Conservation (phyloP, 2,329 filamentous ascomycete genomes). For the Pseudogymnoascus sp. region DNA sequence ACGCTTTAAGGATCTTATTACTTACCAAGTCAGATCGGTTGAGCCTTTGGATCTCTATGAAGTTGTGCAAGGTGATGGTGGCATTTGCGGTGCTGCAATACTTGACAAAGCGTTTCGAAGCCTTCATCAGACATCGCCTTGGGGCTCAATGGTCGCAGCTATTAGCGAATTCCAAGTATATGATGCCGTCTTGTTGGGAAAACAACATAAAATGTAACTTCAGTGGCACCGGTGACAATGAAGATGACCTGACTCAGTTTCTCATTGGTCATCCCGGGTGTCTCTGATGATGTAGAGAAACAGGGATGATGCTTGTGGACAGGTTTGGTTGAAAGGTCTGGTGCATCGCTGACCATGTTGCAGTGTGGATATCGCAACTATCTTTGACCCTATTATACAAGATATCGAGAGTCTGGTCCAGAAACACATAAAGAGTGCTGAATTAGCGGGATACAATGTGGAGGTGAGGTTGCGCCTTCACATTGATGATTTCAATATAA, state of each 20-base stretch:
- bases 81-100: constrained; percentile 22
- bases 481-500: background rate
- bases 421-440: constrained; percentile 35
- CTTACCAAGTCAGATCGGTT: constrained; percentile 20
- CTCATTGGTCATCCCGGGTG: background rate
- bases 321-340: background rate
- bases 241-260: background rate
- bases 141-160: background rate
- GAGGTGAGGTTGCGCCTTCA: background rate
- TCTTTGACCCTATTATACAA: constrained; percentile 37
- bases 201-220: background rate
- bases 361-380: constrained; percentile 31
- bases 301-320: background rate
- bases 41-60: constrained; percentile 22
- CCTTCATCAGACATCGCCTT: constrained; percentile 13
- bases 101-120: constrained; percentile 23
- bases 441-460: constrained; percentile 24
- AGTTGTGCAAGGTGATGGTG: constrained; percentile 19
- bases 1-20: constrained; percentile 23
- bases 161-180: background rate
- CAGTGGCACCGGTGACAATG: background rate
- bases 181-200: background rate
- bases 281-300: background rate
- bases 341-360: background rate
- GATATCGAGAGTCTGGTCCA: constrained; percentile 36